A percentile compares a stretch with the other conserved stretches of the same genome.
These are phyloP conservation scores for Exserohilum rostratum DNA, from an alignment of 2,329 filamentous ascomycete species.

Conservation along the genomic window DNA sequence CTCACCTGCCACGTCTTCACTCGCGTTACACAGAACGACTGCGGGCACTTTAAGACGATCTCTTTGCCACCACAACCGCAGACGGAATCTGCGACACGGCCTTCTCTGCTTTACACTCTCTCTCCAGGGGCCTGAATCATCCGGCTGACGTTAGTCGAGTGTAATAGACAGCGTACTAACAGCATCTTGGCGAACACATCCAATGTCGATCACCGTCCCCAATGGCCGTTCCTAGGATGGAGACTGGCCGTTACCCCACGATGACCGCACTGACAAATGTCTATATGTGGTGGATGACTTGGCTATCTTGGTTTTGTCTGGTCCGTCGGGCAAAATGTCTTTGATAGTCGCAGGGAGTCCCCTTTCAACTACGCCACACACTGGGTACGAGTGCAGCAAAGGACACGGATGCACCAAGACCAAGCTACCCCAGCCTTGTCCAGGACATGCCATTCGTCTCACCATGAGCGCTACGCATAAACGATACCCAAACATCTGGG, in stretches of 20 bases:
- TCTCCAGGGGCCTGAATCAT: slow-evolving; percentile 1
- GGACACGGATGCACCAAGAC: slow-evolving; percentile 6
- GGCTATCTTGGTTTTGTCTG: slow-evolving; percentile 18
- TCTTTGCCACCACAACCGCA: slow-evolving; percentile 29
- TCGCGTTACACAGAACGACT: slow-evolving; percentile 9
- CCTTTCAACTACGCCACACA: slow-evolving; percentile 12
- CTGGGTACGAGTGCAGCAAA: slow-evolving; percentile 27
- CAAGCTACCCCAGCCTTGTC: background rate
- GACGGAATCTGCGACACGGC: slow-evolving; percentile 3
- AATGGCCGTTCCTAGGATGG: slow-evolving; percentile 6
- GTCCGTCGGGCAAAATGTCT: slow-evolving; percentile 14
- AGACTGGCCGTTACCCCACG: slow-evolving; percentile 5
- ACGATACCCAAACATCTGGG: slow-evolving; percentile 1
- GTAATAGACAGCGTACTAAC: slow-evolving; percentile 5
- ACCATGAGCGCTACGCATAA: slow-evolving; percentile 3
- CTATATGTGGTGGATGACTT: slow-evolving; percentile 12
- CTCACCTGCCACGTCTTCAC: slow-evolving; percentile 30
- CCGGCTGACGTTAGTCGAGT: slow-evolving; percentile 6
- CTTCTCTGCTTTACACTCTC: slow-evolving; percentile 5
- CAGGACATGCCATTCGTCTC: background rate
- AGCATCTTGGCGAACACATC: slow-evolving; percentile 17
- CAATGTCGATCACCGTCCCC: slow-evolving; percentile 24
- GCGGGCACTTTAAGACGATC: slow-evolving; percentile 30
- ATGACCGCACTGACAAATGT: slow-evolving; percentile 9
- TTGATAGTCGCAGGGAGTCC: slow-evolving; percentile 25